Conservation (phyloP, 179 eudicot genomes). For the Carnegiea gigantea region DNA sequence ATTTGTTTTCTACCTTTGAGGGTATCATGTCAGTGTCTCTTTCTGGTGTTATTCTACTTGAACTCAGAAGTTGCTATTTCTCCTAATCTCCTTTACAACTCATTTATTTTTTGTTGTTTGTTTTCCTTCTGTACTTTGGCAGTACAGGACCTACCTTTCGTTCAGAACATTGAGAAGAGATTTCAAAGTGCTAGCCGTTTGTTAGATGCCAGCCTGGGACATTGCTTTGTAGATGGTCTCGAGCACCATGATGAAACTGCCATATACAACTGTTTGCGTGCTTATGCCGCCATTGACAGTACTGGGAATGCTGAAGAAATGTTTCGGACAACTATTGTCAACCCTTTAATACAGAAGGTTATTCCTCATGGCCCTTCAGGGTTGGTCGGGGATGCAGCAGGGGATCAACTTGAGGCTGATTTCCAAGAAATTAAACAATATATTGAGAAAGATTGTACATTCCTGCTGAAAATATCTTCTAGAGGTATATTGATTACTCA, state of each 20-base stretch:
- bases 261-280: conserved; percentile 93
- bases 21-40: neutral
- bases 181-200: conserved; percentile 76
- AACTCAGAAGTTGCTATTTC: neutral
- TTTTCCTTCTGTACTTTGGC: conserved; percentile 52
- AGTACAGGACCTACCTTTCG: conserved; percentile 98
- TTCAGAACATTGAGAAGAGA: conserved; percentile 94
- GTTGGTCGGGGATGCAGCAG: conserved; percentile 50
- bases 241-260: conserved; percentile 86
- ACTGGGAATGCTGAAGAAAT: conserved; percentile 89
- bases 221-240: conserved; percentile 89
- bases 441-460: conserved; percentile 77
- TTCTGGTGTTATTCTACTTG: neutral
- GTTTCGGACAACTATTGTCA: conserved; percentile 74
- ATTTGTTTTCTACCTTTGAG: neutral
- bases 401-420: conserved; percentile 82
- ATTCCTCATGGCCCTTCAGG: conserved; percentile 59
- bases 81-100: neutral
- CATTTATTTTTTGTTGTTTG: conserved; percentile 23
- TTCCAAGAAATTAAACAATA: conserved; percentile 55
- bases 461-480: conserved; percentile 79
- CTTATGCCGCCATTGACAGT: conserved; percentile 96
- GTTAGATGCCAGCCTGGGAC: conserved; percentile 86
- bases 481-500: conserved; percentile 44
- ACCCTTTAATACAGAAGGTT: conserved; percentile 65